These are phyloP conservation scores for Potentilla sterilis DNA, from an alignment of 306 rosid genomes.

Conservation along the genomic window DNA sequence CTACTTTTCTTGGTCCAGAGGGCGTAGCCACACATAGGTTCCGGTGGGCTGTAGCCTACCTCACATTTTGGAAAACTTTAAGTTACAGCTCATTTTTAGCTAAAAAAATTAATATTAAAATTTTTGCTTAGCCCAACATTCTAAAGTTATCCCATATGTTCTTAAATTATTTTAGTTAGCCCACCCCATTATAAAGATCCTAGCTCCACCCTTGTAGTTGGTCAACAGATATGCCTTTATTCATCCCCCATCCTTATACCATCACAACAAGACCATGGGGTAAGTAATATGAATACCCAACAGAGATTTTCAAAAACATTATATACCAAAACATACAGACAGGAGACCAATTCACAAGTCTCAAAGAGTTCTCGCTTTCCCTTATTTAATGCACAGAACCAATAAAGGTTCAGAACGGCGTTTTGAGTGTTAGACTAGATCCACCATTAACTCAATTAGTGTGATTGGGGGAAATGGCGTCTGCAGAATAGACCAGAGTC, in stretches of 20 bases:
- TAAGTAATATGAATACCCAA: background rate
- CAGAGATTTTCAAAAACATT: background rate
- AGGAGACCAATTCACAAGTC: background rate
- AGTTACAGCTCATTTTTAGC: too few relatives aligned
- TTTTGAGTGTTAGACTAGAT: background rate
- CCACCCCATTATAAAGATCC: too few relatives aligned
- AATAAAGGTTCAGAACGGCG: background rate
- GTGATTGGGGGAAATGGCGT: background rate
- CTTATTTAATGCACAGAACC: background rate
- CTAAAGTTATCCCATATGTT: too few relatives aligned
- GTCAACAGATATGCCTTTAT: slow-evolving; percentile 9
- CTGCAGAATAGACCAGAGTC: background rate
- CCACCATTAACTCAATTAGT: background rate
- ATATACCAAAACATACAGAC: background rate
- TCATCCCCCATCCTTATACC: background rate
- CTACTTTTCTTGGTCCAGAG: background rate
- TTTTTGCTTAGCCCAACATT: too few relatives aligned
- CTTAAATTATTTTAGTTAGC: too few relatives aligned
- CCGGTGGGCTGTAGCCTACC: too few relatives aligned
- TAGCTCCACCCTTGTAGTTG: too few relatives aligned
- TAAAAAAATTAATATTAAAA: too few relatives aligned
- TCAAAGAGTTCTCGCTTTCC: background rate
- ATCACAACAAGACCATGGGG: background rate
- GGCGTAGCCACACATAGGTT: too few relatives aligned
- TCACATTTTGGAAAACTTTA: too few relatives aligned